Percentiles rank a stretch among this genome's conserved stretches.
Conservation (phyloP, 495 filamentous ascomycete species). For the Rostrohypoxylon terebratum region DNA sequence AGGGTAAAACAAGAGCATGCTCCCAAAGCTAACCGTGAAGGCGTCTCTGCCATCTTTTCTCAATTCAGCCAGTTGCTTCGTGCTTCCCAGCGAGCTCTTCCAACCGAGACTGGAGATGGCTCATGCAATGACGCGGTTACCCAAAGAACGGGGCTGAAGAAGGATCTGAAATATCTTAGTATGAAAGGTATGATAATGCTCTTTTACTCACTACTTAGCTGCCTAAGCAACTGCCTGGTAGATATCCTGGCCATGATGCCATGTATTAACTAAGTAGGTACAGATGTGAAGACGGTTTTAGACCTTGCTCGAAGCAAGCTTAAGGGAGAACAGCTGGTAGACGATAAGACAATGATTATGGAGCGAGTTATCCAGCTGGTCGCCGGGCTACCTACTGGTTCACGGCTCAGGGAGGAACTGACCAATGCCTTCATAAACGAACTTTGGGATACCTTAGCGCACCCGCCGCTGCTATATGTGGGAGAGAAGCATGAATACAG, state of each 20-base stretch:
- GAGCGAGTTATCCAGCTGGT: slow-evolving; percentile 83
- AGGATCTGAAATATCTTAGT: slow-evolving; percentile 70
- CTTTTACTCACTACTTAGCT: not conserved
- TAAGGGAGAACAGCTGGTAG: slow-evolving; percentile 64
- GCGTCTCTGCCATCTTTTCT: slow-evolving; percentile 65
- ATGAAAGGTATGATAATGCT: slow-evolving; percentile 48
- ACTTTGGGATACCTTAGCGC: slow-evolving; percentile 73
- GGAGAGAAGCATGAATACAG: slow-evolving; percentile 75
- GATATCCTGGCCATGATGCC: not conserved
- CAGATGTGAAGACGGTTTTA: slow-evolving; percentile 58
- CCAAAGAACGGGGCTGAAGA: slow-evolving; percentile 65
- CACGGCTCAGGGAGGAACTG: slow-evolving; percentile 71
- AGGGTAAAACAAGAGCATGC: slow-evolving; percentile 36
- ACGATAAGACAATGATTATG: slow-evolving; percentile 87
- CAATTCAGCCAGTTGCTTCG: slow-evolving; percentile 73
- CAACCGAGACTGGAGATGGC: slow-evolving; percentile 74
- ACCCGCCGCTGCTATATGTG: slow-evolving; percentile 67
- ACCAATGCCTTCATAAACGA: slow-evolving; percentile 77
- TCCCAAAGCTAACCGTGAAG: slow-evolving; percentile 52
- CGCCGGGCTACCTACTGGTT: slow-evolving; percentile 69
- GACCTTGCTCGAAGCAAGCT: slow-evolving; percentile 53
- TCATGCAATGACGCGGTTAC: slow-evolving; percentile 52
- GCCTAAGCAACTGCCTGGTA: not conserved
- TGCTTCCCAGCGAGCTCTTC: slow-evolving; percentile 72
- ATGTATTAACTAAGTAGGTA: not conserved